Conservation (phyloP, 768 basidiomycete species). For the Scleroderma bovista region DNA sequence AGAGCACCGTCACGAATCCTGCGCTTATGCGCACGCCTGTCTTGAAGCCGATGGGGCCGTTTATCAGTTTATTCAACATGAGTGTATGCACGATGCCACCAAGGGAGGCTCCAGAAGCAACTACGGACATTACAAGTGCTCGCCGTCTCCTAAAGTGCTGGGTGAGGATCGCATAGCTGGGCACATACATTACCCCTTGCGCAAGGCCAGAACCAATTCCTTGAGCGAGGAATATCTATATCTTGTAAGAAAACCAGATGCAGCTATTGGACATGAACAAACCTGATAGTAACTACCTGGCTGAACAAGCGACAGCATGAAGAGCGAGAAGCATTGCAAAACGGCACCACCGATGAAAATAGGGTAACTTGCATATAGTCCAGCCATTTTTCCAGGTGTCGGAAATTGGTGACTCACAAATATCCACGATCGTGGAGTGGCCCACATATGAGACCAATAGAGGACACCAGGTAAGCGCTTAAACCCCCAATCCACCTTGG, state of each 20-base stretch:
- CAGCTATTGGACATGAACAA: neutral
- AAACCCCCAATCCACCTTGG: constrained; percentile 25
- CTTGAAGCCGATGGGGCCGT: constrained; percentile 41
- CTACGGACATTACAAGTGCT: constrained; percentile 40
- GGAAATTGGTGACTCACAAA: constrained; percentile 16
- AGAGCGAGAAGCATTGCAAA: constrained; percentile 26
- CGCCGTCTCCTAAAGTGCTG: constrained; percentile 41
- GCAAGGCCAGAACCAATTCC: constrained; percentile 39
- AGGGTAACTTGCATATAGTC: neutral
- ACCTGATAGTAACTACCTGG: constrained; percentile 34
- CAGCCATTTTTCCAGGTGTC: neutral
- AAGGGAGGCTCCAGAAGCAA: constrained; percentile 42
- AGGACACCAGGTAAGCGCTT: constrained; percentile 11
- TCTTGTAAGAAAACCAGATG: neutral
- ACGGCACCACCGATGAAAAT: constrained; percentile 20
- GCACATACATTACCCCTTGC: constrained; percentile 41
- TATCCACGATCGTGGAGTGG: constrained; percentile 23
- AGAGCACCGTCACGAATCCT: constrained; percentile 30
- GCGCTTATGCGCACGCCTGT: constrained; percentile 36
- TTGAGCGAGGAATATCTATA: constrained; percentile 39
- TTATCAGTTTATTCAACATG: constrained; percentile 46
- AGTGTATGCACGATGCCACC: constrained; percentile 56
- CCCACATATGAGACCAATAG: constrained; percentile 18
- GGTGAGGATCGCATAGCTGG: constrained; percentile 36
- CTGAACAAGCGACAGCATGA: constrained; percentile 33